Evolutionary conservation across 2,329 filamentous ascomycete species (phyloP).

Genomic region (Sporothrix globosa): DNA sequence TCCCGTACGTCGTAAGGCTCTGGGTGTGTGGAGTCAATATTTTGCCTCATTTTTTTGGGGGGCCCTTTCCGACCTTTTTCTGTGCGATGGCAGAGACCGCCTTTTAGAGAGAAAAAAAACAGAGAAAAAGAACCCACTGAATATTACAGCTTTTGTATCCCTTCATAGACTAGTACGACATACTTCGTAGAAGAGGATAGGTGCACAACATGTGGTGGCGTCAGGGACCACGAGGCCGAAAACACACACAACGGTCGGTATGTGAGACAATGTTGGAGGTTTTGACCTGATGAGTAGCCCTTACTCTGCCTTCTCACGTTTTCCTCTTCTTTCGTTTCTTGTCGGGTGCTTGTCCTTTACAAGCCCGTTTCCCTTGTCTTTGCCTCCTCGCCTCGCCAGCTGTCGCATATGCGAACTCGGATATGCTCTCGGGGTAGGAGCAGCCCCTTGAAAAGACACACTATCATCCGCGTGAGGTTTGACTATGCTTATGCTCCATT

Average conservation of each 20-base stretch:
- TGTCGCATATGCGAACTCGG: conserved; percentile 9
- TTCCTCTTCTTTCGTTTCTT: not conserved
- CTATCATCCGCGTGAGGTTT: not conserved
- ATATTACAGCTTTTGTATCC: not conserved
- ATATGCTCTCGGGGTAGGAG: conserved; percentile 13
- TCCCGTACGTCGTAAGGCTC: conserved; percentile 19
- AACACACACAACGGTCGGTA: conserved; percentile 8
- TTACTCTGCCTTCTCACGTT: not conserved
- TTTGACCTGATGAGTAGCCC: not conserved
- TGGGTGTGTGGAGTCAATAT: conserved; percentile 13
- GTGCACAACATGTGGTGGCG: not conserved
- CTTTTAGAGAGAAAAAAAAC: conserved; percentile 13
- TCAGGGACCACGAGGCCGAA: conserved; percentile 7
- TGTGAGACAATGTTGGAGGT: not conserved
- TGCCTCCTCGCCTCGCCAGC: conserved; percentile 4
- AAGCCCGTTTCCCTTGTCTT: not conserved
- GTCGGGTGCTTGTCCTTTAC: not conserved
- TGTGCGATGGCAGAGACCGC: conserved; percentile 10
- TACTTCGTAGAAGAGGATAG: not conserved
- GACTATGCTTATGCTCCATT: not conserved
- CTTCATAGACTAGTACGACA: not conserved
- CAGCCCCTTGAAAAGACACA: not conserved
- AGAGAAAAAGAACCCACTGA: not conserved
- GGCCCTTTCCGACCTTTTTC: not conserved
- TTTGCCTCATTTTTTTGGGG: not conserved